Evolutionary conservation across 2,329 filamentous ascomycete genomes (phyloP).

Genomic region (Aspergillus carbonarius): DNA sequence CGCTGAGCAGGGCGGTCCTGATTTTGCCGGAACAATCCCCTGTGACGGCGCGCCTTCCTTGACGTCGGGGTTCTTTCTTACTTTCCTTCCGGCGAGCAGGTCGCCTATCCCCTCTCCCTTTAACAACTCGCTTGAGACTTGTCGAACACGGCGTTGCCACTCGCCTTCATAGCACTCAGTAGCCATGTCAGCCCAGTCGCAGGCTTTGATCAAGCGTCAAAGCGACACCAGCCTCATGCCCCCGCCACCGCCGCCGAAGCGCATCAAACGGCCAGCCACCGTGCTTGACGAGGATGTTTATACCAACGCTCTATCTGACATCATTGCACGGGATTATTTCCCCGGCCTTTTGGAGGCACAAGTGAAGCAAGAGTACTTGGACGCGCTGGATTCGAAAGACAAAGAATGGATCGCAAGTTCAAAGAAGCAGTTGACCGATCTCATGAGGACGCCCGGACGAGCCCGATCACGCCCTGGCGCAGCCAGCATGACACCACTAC

Average conservation of each 20-base stretch:
- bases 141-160: neutral
- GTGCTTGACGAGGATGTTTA: constrained; percentile 94
- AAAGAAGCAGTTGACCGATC: constrained; percentile 66
- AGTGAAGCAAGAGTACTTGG: constrained; percentile 86
- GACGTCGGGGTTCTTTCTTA: neutral
- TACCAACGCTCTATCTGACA: constrained; percentile 83
- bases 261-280: constrained; percentile 84
- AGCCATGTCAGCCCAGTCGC: constrained; percentile 30
- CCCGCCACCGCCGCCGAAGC: constrained; percentile 78
- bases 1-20: neutral
- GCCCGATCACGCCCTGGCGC: constrained; percentile 28
- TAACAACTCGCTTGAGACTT: too few species aligned
- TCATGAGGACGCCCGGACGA: constrained; percentile 73
- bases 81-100: neutral
- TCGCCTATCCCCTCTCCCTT: neutral
- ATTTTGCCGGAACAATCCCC: neutral
- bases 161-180: neutral
- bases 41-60: neutral
- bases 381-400: constrained; percentile 85
- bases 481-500: constrained; percentile 57
- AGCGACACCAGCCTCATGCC: constrained; percentile 69
- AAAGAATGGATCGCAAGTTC: constrained; percentile 82
- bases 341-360: constrained; percentile 84
- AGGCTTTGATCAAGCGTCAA: constrained; percentile 37
- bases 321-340: constrained; percentile 96